A percentile compares a stretch with the other conserved stretches of the same genome.
These are phyloP conservation scores for Tulasnella sp. DNA, from an alignment of 768 basidiomycete genomes.

Conservation along the genomic window DNA sequence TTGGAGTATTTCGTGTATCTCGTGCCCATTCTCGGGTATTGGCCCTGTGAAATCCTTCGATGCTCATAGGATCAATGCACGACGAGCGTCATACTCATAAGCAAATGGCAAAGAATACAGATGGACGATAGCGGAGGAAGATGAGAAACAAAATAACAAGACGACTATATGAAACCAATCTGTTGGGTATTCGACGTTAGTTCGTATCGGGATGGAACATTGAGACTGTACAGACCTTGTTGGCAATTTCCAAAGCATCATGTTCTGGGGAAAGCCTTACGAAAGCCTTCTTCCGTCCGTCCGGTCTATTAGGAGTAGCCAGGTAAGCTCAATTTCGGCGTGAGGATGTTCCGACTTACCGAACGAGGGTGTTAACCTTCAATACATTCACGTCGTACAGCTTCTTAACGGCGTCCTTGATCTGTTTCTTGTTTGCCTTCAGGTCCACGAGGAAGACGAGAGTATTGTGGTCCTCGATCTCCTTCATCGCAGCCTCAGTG, in stretches of 20 bases:
- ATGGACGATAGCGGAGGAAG: background rate
- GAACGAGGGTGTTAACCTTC: constrained; percentile 97
- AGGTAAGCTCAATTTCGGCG: background rate
- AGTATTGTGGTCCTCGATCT: constrained; percentile 99
- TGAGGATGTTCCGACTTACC: constrained; percentile 44
- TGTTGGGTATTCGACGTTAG: constrained; percentile 29
- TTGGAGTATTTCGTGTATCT: background rate
- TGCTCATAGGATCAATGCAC: background rate
- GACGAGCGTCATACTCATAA: background rate
- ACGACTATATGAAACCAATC: constrained; percentile 86
- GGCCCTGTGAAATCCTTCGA: too few species aligned
- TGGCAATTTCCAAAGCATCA: constrained; percentile 93
- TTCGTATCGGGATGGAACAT: background rate
- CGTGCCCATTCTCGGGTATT: background rate
- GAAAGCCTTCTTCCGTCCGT: constrained; percentile 99
- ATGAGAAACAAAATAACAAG: background rate
- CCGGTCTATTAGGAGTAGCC: constrained; percentile 52
- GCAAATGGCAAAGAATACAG: constrained; percentile 7
- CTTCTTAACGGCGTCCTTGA: constrained; percentile 99
- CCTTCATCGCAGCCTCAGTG: constrained; percentile 98
- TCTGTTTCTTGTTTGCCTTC: constrained; percentile 95
- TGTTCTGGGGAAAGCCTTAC: constrained; percentile 92
- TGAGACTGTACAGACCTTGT: constrained; percentile 59
- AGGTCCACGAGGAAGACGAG: constrained; percentile 96
- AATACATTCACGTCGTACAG: constrained; percentile 93